Conservation (phyloP, 1,284 basidiomycete genomes). For the Cryptococcus neoformans region DNA sequence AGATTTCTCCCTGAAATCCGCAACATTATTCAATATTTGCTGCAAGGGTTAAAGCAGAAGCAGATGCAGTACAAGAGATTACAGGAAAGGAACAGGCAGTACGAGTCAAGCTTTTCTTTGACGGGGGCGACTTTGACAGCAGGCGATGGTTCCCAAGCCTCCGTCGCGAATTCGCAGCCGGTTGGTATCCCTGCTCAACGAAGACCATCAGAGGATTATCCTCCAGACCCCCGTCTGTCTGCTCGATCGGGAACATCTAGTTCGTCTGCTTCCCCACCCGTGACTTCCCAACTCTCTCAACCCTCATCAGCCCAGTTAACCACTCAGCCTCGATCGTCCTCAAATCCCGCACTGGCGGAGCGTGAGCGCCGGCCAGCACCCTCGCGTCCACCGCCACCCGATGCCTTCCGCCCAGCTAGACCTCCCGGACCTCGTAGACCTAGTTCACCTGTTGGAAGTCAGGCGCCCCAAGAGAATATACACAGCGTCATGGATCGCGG, state of each 20-base stretch:
- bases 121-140: neutral
- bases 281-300: slow-evolving; percentile 2
- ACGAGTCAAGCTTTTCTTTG: neutral
- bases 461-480: neutral
- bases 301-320: slow-evolving; percentile 15
- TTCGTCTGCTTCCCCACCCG: neutral
- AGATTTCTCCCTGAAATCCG: slow-evolving; percentile 88
- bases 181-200: neutral
- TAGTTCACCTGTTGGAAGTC: neutral
- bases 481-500: slow-evolving; percentile 3
- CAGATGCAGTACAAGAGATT: slow-evolving; percentile 66
- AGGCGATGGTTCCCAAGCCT: neutral
- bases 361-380: slow-evolving; percentile 16
- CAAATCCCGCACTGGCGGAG: slow-evolving; percentile 33
- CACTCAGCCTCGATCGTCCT: slow-evolving; percentile 14
- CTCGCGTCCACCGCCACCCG: slow-evolving; percentile 41
- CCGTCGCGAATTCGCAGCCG: neutral
- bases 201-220: neutral
- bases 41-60: slow-evolving; percentile 88
- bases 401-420: slow-evolving; percentile 46
- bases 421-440: slow-evolving; percentile 8
- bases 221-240: slow-evolving; percentile 5
- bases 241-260: slow-evolving; percentile 4
- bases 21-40: slow-evolving; percentile 84
- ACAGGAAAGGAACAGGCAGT: slow-evolving; percentile 22